Evolutionary conservation across 768 basidiomycete genomes (phyloP), one percentile per base, ranked within the genome.

Genomic region (Boletales sp.): DNA sequence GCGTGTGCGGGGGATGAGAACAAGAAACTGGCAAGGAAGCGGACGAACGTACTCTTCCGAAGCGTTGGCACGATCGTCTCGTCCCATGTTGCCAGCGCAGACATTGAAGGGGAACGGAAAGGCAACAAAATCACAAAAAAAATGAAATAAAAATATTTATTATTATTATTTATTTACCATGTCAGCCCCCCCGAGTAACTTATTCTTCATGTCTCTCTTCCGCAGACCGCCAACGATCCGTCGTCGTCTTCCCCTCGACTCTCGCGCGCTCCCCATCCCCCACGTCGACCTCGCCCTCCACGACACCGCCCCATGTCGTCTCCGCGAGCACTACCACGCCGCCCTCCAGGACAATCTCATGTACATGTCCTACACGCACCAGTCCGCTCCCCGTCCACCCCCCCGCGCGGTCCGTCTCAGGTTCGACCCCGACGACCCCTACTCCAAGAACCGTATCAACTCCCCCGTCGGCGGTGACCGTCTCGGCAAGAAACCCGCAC

Each of bases 301-400:
- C 61, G 83, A 90, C 62, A 85, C 82, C 50, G 81, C 83, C 6
- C 76, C 79, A 50, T 85, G 80, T 54, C 83, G 94, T 37, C 78
- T 93, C 47, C 74, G 77, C 47, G 84, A 91, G 54, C 92, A 97
- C 74, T 97, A 97, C 74, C 66, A 88, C 68, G 71, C 74, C 35
- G 86, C 93, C 9, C 77, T 98, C 52, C 82, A 82, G 18, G 87
- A 94, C 68, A 80, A 97, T 72, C 75, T 94, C 59, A 83, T 98
- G 80, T 99, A 99, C 78, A 86, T 97, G 79, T 87, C 87, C 46
- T 97, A 97, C 74, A 73, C 79, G 43, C 95, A 97, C 69, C 77
- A 84, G 59, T 69, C 74, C 38, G 73, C 67, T n/a, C 69, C 77
- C 6, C 78, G 75, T 40, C 77, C 79, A 12, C 70, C 76, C 11